Percentiles rank a stretch among this genome's conserved stretches.
These are phyloP conservation scores for Penicillium diatomitis DNA, from an alignment of 495 filamentous ascomycete genomes.

Conservation along the genomic window DNA sequence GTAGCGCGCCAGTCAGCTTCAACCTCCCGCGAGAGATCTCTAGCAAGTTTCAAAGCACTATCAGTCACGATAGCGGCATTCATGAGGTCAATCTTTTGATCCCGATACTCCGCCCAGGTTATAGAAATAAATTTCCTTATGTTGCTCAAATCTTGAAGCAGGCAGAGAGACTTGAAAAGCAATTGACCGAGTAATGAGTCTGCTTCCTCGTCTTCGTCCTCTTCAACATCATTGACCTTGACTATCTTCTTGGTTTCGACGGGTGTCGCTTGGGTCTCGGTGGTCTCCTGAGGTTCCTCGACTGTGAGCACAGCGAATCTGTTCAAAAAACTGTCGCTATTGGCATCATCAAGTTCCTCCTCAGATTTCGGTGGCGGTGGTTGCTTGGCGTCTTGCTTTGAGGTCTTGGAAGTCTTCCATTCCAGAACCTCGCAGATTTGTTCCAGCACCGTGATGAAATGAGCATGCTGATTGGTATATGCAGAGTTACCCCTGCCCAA, in stretches of 20 bases:
- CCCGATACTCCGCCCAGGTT: constrained; percentile 23
- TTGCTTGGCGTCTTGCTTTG: constrained; percentile 11
- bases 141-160: constrained; percentile 19
- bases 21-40: constrained; percentile 13
- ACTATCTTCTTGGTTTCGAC: constrained; percentile 15
- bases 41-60: constrained; percentile 20
- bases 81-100: constrained; percentile 24
- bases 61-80: constrained; percentile 25
- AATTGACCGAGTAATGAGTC: constrained; percentile 9
- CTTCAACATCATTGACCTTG: constrained; percentile 15
- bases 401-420: constrained; percentile 12
- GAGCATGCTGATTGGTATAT: constrained; percentile 15
- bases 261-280: constrained; percentile 2
- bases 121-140: constrained; percentile 17
- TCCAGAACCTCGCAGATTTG: constrained; percentile 20
- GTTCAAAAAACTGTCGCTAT: constrained; percentile 14
- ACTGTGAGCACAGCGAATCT: constrained; percentile 24
- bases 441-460: constrained; percentile 22
- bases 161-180: constrained; percentile 22
- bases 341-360: constrained; percentile 4
- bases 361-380: constrained; percentile 5
- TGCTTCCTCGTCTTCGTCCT: constrained; percentile 16
- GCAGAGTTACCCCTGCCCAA: constrained; percentile 15
- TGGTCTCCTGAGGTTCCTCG: constrained; percentile 20
- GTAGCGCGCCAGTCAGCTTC: constrained; percentile 11